phyloP scores from a whole-genome alignment of 2,329 filamentous ascomycete species.

The Cladosporium sp. region DNA sequence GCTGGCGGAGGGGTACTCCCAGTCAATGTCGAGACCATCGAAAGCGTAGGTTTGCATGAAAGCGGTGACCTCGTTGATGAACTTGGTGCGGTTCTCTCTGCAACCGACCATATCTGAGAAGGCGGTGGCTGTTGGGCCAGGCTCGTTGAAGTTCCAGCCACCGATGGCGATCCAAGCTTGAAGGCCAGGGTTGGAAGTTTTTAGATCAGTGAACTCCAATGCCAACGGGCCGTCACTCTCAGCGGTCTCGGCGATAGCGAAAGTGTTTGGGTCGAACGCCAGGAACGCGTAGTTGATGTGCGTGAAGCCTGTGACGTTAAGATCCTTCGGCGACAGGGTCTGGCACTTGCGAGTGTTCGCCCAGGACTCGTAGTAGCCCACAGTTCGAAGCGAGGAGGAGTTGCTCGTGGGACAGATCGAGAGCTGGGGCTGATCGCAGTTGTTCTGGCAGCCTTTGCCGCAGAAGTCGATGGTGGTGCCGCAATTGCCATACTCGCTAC shows the following conservation, averaged over 20 bases:
- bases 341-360: conserved; percentile 21
- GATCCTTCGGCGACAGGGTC: conserved; percentile 12
- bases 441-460: conserved; percentile 21
- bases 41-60: conserved; percentile 29
- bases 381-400: conserved; percentile 1
- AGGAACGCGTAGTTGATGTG: conserved; percentile 37
- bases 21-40: conserved; percentile 28
- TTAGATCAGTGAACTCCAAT: conserved; percentile 18
- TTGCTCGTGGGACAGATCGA: neutral
- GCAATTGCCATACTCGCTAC: conserved; percentile 25
- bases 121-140: conserved; percentile 19
- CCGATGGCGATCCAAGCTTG: conserved; percentile 23
- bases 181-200: conserved; percentile 18
- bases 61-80: conserved; percentile 22
- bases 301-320: conserved; percentile 22
- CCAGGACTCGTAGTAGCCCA: conserved; percentile 31
- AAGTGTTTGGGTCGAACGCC: conserved; percentile 36
- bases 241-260: conserved; percentile 38
- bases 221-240: conserved; percentile 23
- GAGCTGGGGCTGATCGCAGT: neutral
- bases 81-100: conserved; percentile 15
- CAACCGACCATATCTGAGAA: conserved; percentile 23
- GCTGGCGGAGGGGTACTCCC: conserved; percentile 30
- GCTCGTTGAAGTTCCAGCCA: conserved; percentile 25
- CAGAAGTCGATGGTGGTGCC: conserved; percentile 26